Conservation (phyloP, 176 grass and related monocot genomes). For the Phoenix dactylifera region DNA sequence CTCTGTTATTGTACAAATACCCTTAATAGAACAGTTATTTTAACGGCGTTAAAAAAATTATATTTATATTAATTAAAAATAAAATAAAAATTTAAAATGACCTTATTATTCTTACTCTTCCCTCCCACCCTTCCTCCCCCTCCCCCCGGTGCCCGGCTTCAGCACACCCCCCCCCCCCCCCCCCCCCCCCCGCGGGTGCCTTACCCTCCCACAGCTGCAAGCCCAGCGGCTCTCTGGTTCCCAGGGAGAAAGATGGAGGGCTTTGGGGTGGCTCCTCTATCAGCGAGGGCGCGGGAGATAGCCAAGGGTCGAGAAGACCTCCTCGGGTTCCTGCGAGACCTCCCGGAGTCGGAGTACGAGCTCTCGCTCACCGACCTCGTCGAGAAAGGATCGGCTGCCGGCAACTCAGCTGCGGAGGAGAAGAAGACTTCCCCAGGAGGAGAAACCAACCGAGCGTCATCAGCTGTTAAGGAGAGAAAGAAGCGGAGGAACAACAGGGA, state of each 20-base stretch:
- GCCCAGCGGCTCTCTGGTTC: conserved; percentile 25
- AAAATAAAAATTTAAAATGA: too few relatives aligned
- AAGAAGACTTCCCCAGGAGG: background rate
- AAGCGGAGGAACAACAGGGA: background rate
- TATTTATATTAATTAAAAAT: too few relatives aligned
- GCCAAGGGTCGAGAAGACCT: conserved; percentile 58
- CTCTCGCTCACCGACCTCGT: conserved; percentile 82
- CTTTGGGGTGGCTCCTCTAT: conserved; percentile 4
- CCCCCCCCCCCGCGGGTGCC: too few relatives aligned
- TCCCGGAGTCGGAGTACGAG: conserved; percentile 73
- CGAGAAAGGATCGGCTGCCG: conserved; percentile 19
- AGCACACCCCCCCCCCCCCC: too few relatives aligned
- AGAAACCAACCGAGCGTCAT: background rate
- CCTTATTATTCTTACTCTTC: too few relatives aligned
- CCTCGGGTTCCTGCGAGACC: conserved; percentile 52
- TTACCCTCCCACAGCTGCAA: background rate
- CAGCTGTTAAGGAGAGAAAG: conserved; percentile 7
- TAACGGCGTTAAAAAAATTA: too few relatives aligned
- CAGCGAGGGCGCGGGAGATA: conserved; percentile 54
- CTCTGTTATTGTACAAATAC: too few relatives aligned
- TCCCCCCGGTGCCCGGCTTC: too few relatives aligned
- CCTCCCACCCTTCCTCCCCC: too few relatives aligned
- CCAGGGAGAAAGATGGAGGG: conserved; percentile 28
- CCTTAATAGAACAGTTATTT: too few relatives aligned
- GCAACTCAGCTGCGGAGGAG: background rate